phyloP scores from a whole-genome alignment of 106 monocot genomes.

The Alisma plantagoaquatica region DNA sequence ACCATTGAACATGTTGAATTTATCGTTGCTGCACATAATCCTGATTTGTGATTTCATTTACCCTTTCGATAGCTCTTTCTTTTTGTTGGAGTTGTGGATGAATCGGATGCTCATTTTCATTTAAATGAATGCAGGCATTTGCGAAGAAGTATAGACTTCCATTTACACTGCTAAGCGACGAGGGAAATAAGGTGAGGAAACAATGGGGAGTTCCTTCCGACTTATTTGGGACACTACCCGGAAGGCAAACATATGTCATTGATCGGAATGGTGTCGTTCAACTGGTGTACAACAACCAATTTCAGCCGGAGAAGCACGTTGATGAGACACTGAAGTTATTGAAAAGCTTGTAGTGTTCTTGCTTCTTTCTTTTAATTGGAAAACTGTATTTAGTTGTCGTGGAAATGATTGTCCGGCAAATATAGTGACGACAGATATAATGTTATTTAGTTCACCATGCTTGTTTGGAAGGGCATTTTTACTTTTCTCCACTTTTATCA shows the following conservation, averaged over 20 bases:
- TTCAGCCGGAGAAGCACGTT: conserved; percentile 91
- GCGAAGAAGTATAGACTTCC: conserved; percentile 58
- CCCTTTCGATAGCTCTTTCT: too few relatives aligned
- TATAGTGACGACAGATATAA: too few relatives aligned
- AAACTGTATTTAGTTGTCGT: too few relatives aligned
- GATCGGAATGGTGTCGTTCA: conserved; percentile 65
- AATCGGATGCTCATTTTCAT: too few relatives aligned
- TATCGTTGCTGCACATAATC: too few relatives aligned
- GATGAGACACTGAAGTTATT: conserved; percentile 79
- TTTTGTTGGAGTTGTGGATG: too few relatives aligned
- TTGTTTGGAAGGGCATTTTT: too few relatives aligned
- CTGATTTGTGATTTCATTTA: too few relatives aligned
- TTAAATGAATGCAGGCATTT: conserved; percentile 42
- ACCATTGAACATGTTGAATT: too few relatives aligned
- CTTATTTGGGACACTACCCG: conserved; percentile 65
- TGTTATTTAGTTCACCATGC: too few relatives aligned
- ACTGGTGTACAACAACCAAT: conserved; percentile 76
- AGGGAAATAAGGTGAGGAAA: conserved; percentile 75
- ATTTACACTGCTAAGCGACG: conserved; percentile 69
- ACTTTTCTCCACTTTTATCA: too few relatives aligned
- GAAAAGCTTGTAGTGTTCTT: conserved; percentile 30
- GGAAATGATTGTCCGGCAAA: too few relatives aligned
- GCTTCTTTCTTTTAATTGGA: background rate
- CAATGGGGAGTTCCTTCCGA: conserved; percentile 72
- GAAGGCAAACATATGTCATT: conserved; percentile 66